Percentiles rank a stretch among this genome's conserved stretches.
Conservation (phyloP, 2,329 filamentous ascomycete genomes). For the Cordyceps farinosa region DNA sequence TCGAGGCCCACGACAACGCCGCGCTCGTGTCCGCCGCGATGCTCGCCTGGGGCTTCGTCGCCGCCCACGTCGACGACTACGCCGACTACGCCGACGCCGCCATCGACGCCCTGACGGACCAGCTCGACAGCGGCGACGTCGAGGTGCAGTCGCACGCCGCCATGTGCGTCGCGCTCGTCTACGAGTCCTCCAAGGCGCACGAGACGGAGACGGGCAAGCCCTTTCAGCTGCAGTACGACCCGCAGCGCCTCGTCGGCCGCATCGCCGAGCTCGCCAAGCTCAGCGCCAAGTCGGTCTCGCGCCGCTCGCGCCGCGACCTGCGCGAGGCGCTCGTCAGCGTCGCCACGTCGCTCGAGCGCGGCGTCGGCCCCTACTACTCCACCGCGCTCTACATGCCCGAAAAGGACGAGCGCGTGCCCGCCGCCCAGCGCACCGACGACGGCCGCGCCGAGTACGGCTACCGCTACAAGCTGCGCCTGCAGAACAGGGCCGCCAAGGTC, state of each 20-base stretch:
- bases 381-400: conserved; percentile 41
- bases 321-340: conserved; percentile 49
- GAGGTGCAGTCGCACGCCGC: conserved; percentile 74
- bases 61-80: conserved; percentile 72
- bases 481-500: conserved; percentile 43
- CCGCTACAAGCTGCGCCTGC: conserved; percentile 47
- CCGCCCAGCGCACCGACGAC: conserved; percentile 39
- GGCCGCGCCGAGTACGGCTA: conserved; percentile 50
- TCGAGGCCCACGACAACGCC: conserved; percentile 68
- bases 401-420: conserved; percentile 41
- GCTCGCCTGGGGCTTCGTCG: conserved; percentile 75
- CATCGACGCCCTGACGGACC: conserved; percentile 78
- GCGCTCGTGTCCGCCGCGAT: conserved; percentile 71
- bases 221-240: conserved; percentile 49
- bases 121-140: conserved; percentile 71
- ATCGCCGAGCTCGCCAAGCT: conserved; percentile 46
- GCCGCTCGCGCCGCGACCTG: conserved; percentile 45
- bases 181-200: conserved; percentile 61
- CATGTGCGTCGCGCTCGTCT: conserved; percentile 76
- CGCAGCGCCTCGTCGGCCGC: conserved; percentile 44
- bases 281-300: conserved; percentile 48
- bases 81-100: conserved; percentile 67
- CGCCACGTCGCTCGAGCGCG: conserved; percentile 51
- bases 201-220: conserved; percentile 48
- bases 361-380: conserved; percentile 53